A percentile compares a stretch with the other conserved stretches of the same genome.
Conservation (phyloP, 2,329 filamentous ascomycete species). For the Ceratocystis harringtonii region DNA sequence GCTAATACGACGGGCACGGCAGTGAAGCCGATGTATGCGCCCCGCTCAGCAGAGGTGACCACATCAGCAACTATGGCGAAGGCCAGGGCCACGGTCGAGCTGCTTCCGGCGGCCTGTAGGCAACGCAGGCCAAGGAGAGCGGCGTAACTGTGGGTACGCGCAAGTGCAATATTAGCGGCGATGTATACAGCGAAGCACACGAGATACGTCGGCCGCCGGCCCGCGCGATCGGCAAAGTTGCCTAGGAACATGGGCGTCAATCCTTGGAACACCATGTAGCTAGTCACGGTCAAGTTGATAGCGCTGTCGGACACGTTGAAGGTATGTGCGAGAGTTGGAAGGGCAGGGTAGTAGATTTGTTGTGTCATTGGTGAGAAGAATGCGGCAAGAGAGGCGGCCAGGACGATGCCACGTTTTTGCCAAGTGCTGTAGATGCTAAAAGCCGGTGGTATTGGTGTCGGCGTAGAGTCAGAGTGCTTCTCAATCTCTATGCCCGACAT, state of each 20-base stretch:
- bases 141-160: slow-evolving; percentile 33
- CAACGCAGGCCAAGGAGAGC: slow-evolving; percentile 39
- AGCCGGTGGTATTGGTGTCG: slow-evolving; percentile 16
- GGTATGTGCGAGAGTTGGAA: slow-evolving; percentile 34
- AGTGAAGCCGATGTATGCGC: slow-evolving; percentile 41
- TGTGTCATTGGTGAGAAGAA: slow-evolving; percentile 34
- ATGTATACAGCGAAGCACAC: slow-evolving; percentile 39
- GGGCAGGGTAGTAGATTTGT: slow-evolving; percentile 40
- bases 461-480: background rate
- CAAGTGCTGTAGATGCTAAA: slow-evolving; percentile 29
- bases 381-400: slow-evolving; percentile 27
- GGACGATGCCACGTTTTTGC: slow-evolving; percentile 30
- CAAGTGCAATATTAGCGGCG: slow-evolving; percentile 38
- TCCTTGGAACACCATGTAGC: slow-evolving; percentile 46
- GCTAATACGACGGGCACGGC: slow-evolving; percentile 34
- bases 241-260: slow-evolving; percentile 43
- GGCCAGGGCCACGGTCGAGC: slow-evolving; percentile 42
- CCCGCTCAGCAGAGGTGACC: slow-evolving; percentile 45
- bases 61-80: slow-evolving; percentile 49
- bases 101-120: slow-evolving; percentile 43
- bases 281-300: slow-evolving; percentile 39
- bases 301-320: slow-evolving; percentile 29
- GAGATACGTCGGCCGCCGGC: slow-evolving; percentile 40
- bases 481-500: too few species aligned
- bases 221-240: slow-evolving; percentile 38